phyloP scores from a whole-genome alignment of 345 rosid species.

The Corymbia maculata region DNA sequence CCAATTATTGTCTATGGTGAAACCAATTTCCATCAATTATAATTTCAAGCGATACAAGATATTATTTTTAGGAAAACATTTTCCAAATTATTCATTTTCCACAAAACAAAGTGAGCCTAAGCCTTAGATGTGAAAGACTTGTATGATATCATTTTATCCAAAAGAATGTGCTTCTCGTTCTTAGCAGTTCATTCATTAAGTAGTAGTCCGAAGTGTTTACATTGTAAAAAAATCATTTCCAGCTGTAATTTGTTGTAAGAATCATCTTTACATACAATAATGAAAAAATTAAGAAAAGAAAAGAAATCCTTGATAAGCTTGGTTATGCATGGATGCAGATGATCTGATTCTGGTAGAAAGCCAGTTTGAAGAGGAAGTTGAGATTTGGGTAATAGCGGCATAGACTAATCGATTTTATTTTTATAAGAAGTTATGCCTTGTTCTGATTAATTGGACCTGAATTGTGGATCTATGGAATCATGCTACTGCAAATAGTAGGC shows the following conservation, averaged over 20 bases:
- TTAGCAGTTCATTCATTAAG: background rate
- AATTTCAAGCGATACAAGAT: background rate
- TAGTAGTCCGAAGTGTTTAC: background rate
- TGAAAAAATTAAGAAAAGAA: background rate
- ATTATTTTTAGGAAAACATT: background rate
- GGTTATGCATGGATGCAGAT: background rate
- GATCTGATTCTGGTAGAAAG: background rate
- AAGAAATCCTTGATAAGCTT: background rate
- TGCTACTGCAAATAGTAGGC: background rate
- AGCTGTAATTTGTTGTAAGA: background rate
- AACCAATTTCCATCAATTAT: no score
- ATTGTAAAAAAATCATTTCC: background rate
- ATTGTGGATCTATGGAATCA: background rate
- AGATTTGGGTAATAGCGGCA: background rate
- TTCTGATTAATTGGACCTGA: background rate
- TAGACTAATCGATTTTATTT: background rate
- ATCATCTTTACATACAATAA: background rate
- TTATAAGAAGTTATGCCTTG: background rate
- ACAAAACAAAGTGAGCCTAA: background rate
- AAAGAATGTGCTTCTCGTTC: background rate
- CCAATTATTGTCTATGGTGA: no score
- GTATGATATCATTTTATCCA: background rate
- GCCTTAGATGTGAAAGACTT: background rate
- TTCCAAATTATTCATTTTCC: background rate
- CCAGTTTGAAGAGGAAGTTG: background rate